These are phyloP conservation scores for Debaryomyces nepalensis DNA, from an alignment of 1,139 yeast species.

Conservation along the genomic window DNA sequence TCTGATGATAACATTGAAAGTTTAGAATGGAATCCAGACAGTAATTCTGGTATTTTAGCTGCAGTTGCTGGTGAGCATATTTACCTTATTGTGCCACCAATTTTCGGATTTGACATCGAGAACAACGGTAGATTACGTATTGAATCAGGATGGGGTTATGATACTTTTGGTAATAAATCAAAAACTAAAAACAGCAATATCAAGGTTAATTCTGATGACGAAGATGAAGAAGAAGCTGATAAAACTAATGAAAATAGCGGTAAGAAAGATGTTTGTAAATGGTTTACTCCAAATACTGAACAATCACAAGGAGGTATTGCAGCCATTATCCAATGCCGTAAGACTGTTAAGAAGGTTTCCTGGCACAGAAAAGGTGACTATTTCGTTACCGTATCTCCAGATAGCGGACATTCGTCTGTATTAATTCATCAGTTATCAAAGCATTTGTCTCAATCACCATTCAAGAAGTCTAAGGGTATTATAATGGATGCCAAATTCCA, in stretches of 20 bases:
- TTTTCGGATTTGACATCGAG: conserved; percentile 87
- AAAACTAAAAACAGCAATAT: conserved; percentile 43
- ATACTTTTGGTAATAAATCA: conserved; percentile 64
- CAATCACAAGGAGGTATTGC: conserved; percentile 71
- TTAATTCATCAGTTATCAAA: conserved; percentile 92
- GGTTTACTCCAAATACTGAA: conserved; percentile 80
- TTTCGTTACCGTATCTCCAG: conserved; percentile 92
- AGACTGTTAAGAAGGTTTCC: conserved; percentile 77
- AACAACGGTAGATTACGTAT: conserved; percentile 77
- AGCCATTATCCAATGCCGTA: conserved; percentile 68
- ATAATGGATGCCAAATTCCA: conserved; percentile 97
- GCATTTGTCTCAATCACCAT: conserved; percentile 97
- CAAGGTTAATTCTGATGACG: conserved; percentile 47
- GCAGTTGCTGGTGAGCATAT: conserved; percentile 83
- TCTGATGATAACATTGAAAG: conserved; percentile 79
- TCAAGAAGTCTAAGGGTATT: conserved; percentile 89
- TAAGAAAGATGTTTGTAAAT: conserved; percentile 70
- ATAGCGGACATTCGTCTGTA: conserved; percentile 85
- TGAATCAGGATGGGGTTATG: conserved; percentile 93
- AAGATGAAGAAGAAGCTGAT: conserved; percentile 41
- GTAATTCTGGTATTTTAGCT: conserved; percentile 74
- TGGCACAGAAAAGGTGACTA: conserved; percentile 99
- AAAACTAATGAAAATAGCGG: conserved; percentile 34
- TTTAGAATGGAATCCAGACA: conserved; percentile 90
- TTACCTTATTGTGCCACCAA: conserved; percentile 83